Evolutionary conservation across 345 rosid genomes (phyloP), one percentile per base, ranked within the genome.

Genomic region (Geranium rotundifolium): DNA sequence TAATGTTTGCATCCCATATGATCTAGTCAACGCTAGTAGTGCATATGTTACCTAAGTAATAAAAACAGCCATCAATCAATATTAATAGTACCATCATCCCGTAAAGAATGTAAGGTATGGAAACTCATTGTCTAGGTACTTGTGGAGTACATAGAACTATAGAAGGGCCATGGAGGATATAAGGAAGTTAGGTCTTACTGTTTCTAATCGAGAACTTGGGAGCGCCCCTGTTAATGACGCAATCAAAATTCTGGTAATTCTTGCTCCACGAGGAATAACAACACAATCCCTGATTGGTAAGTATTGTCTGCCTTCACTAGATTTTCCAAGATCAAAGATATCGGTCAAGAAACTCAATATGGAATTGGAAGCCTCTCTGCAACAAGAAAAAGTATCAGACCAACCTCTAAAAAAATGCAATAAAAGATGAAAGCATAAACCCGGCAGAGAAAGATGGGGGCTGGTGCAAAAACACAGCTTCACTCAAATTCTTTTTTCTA

Each of bases 221-320:
- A 93, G 87, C 66, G 99, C 99, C 74, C 99, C 99, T 5, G 99
- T 77, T 72, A 93, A 72, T 50, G 96, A 89, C 15, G 97, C 87
- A 63, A 93, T 73, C 73, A 93, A 72, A 69, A 93, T 74, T 90
- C 97, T 82, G 59, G 92, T 72, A 34, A 90, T 75, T 66, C 80
- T 81, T 63, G 88, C 69, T 66, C 99, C 99, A 56, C 96, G 89
- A 61, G 95, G 99, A 76, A 88, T 66, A 66, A 90, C 72, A 63
- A 93, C 78, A 63, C 59, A 71, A 68, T 93, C 84, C 75, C 99
- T 83, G 62, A 84, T 72, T 39, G 76, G 68, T 72, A 83, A 65
- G 63, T 77, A 90, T 20, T 90, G 85, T 68, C 86, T 83, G 67
- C 76, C 92, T 49, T 76, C 75, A 58, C 72, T 74, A 64, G 85